A percentile compares a stretch with the other conserved stretches of the same genome.
Conservation (phyloP, 345 rosid species). For the Moricandia arvensis region DNA sequence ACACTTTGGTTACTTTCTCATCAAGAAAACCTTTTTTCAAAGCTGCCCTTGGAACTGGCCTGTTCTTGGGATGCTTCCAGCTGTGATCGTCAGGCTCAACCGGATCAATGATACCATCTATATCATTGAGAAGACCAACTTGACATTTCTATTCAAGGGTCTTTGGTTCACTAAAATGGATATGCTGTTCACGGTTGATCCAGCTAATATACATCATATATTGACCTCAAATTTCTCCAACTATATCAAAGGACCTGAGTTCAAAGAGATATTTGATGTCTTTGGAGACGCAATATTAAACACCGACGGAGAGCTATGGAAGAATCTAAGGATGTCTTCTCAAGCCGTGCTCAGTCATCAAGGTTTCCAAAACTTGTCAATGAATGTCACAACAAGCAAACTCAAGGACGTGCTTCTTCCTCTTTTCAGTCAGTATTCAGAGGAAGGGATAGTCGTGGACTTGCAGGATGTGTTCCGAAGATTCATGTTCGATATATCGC, state of each 20-base stretch:
- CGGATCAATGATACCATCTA: not conserved
- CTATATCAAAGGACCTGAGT: constrained; percentile 29
- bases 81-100: not conserved
- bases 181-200: constrained; percentile 25
- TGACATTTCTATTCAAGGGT: constrained; percentile 26
- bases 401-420: constrained; percentile 1
- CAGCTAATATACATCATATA: constrained; percentile 30
- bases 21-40: not conserved
- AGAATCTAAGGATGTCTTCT: constrained; percentile 15
- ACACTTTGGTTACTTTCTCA: not conserved
- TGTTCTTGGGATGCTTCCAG: constrained; percentile 25
- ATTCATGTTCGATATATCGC: constrained; percentile 51
- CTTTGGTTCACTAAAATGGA: constrained; percentile 19
- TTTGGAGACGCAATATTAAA: constrained; percentile 26
- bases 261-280: constrained; percentile 19
- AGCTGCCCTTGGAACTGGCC: not conserved
- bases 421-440: not conserved
- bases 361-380: constrained; percentile 9
- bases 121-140: not conserved
- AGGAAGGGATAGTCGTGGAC: constrained; percentile 27
- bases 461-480: constrained; percentile 54
- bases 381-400: not conserved
- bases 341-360: not conserved
- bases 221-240: constrained; percentile 29
- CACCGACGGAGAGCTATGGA: constrained; percentile 33